Evolutionary conservation across 2,329 filamentous ascomycete genomes (phyloP).

Genomic region (Blumeria hordei): DNA sequence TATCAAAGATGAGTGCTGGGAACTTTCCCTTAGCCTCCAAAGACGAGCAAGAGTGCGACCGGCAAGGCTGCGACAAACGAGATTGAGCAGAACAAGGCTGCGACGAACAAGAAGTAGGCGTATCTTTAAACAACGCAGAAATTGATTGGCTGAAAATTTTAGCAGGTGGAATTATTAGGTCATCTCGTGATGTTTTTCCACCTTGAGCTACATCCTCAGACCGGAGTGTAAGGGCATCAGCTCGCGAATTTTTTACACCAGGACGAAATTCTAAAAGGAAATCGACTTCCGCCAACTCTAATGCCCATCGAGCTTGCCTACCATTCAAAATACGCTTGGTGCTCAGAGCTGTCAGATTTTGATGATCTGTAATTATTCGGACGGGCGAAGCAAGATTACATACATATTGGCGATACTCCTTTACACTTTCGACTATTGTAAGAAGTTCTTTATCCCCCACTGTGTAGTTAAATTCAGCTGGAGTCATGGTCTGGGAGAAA

Average conservation of each 20-base stretch:
- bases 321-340: not conserved
- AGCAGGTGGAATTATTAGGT: not conserved
- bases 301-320: not conserved
- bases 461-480: not conserved
- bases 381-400: not conserved
- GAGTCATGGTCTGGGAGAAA: not conserved
- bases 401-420: not conserved
- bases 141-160: not conserved
- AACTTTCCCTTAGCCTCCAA: not conserved
- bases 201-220: not conserved
- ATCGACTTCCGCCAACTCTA: not conserved
- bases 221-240: not conserved
- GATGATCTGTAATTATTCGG: not conserved
- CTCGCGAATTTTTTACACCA: not conserved
- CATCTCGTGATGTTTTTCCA: not conserved
- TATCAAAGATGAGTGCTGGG: not conserved
- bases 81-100: too few species aligned
- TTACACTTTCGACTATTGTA: not conserved
- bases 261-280: not conserved
- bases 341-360: not conserved
- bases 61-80: too few species aligned
- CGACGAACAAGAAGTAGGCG: too few species aligned
- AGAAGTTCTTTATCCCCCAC: constrained; percentile 1
- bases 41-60: not conserved
- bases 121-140: not conserved